phyloP scores from a whole-genome alignment of 306 rosid species.

The apple (Malus domestica) region ASM211411v1 NC_041796.1:24668501-24669000 shows the following conservation, averaged over 20 bases:
- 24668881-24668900: slow-evolving; percentile 9
- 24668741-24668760: too few species aligned
- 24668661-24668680: slow-evolving; percentile 37
- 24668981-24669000: slow-evolving; percentile 31
- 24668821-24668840: background rate
- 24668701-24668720: slow-evolving; percentile 29
- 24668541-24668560: slow-evolving; percentile 34
- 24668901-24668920: slow-evolving; percentile 46
- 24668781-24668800: background rate
- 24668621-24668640: slow-evolving; percentile 30
- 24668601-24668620: slow-evolving; percentile 20
- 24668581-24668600: background rate
- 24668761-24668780: too few species aligned
- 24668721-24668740: background rate
- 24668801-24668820: background rate
- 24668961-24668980: slow-evolving; percentile 6
- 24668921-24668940: slow-evolving; percentile 28
- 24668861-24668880: background rate
- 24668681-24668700: slow-evolving; percentile 2
- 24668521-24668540: slow-evolving; percentile 23
- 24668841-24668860: background rate
- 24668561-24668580: slow-evolving; percentile 13
- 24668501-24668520: slow-evolving; percentile 21
- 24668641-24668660: slow-evolving; percentile 56
- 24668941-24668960: slow-evolving; percentile 27